These are phyloP conservation scores for Xylaria telfairii DNA, from an alignment of 495 filamentous ascomycete species.

Conservation along the genomic window DNA sequence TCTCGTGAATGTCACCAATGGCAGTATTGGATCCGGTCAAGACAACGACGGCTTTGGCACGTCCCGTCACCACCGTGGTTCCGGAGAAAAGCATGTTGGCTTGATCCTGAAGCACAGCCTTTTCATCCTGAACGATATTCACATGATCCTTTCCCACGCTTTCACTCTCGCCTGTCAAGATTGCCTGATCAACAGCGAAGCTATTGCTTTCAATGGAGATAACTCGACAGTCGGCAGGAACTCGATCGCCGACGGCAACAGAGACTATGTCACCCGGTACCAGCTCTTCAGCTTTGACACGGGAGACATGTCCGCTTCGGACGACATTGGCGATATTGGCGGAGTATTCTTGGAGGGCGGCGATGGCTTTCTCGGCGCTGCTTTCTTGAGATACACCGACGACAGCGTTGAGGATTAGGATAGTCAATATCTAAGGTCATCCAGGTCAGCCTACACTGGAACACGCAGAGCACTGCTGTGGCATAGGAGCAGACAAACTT, in stretches of 20 bases:
- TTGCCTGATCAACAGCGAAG: constrained; percentile 95
- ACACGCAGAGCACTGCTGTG: not conserved
- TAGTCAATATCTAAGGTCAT: constrained; percentile 81
- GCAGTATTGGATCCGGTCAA: constrained; percentile 90
- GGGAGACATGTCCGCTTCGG: constrained; percentile 74
- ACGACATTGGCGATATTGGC: constrained; percentile 96
- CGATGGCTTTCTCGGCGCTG: constrained; percentile 98
- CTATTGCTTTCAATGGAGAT: constrained; percentile 94
- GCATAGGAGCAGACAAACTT: constrained; percentile 43
- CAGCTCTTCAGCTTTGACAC: constrained; percentile 90
- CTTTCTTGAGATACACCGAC: constrained; percentile 99
- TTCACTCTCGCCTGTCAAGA: constrained; percentile 97
- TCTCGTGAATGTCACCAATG: constrained; percentile 98
- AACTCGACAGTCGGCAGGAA: constrained; percentile 95
- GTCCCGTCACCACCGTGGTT: constrained; percentile 94
- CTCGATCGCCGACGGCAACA: constrained; percentile 87
- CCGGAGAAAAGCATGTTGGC: constrained; percentile 98
- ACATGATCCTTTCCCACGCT: constrained; percentile 86
- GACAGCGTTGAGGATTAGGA: constrained; percentile 93
- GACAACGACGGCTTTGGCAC: constrained; percentile 90
- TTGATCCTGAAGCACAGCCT: constrained; percentile 97
- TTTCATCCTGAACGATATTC: constrained; percentile 69
- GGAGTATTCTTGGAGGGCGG: constrained; percentile 97
- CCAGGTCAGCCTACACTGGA: not conserved
- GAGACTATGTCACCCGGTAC: constrained; percentile 95